Evolutionary conservation across 495 filamentous ascomycete genomes (phyloP), one percentile per base, ranked within the genome.

Genomic region (Penicillium steckii): DNA sequence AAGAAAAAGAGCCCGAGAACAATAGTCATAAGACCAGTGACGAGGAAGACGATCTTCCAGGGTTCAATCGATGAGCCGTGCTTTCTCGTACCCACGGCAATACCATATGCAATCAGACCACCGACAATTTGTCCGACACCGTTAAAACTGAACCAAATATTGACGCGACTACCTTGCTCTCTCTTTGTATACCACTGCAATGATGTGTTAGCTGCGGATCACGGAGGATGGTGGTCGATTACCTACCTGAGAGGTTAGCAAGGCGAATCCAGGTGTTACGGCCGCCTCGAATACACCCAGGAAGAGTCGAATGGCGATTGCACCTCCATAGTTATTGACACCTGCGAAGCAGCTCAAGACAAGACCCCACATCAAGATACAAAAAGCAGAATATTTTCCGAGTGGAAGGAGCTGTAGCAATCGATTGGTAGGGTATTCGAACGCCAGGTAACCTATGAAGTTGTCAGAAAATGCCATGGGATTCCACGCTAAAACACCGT

Each of bases 21-120:
- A 1, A 79, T 61, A 5, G 86, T 89, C 32, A 87, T 66, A 0
- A 85, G 69, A 1, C 86, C 86, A 1, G 80, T 84, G 19, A 85
- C 74, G 1, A 89, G 76, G 65, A 88, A 89, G 3, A 87, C 68
- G 32, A 88, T 81, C 67, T 86, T 85, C 85, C 85, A 88, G 1
- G 81, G 73, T 27, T 76, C 78, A 54, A 87, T 78, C 13, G 71
- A 42, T 0, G 82, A 72, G 6, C 78, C 80, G 47, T 84, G 67
- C 18, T 70, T 68, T 15, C 67, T 60, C 0, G 74, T 76, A n/a
- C 83, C 83, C 12, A 72, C 70, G 8, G 85, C 82, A 51, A 88
- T 85, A 23, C 82, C 84, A 55, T 86, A 87, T 6, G 85, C 83
- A 1, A 87, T 66, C 17, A 80, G 55, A 17, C 86, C 84, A 10